phyloP scores from a whole-genome alignment of 345 rosid genomes.

The Chamaenerion angustifolium region DNA sequence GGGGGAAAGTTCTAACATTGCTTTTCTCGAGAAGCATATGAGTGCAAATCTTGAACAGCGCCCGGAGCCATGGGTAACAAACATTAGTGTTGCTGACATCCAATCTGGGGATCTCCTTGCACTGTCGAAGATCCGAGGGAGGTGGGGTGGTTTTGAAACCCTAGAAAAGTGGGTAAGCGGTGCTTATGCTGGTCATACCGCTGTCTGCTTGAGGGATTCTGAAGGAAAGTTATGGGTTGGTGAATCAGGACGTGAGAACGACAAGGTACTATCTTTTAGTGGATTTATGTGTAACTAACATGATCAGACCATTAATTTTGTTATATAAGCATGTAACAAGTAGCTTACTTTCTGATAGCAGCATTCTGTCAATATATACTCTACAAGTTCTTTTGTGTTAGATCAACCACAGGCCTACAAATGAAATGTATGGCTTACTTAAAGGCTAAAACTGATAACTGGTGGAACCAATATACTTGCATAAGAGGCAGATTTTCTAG shows the following conservation, averaged over 20 bases:
- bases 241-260: slow-evolving; percentile 94
- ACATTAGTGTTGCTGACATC: slow-evolving; percentile 49
- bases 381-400: too few relatives aligned
- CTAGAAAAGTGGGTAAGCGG: slow-evolving; percentile 99
- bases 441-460: too few relatives aligned
- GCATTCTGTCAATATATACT: too few relatives aligned
- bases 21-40: slow-evolving; percentile 82
- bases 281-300: too few relatives aligned
- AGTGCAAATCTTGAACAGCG: slow-evolving; percentile 62
- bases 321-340: neutral
- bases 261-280: slow-evolving; percentile 29
- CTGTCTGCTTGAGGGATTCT: slow-evolving; percentile 81
- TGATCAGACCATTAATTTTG: neutral
- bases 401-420: too few relatives aligned
- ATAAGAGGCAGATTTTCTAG: too few relatives aligned
- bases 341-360: too few relatives aligned
- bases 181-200: slow-evolving; percentile 90
- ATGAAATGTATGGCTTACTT: too few relatives aligned
- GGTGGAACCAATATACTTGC: too few relatives aligned
- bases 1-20: slow-evolving; percentile 87
- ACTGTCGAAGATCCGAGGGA: slow-evolving; percentile 46
- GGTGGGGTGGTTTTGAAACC: slow-evolving; percentile 74
- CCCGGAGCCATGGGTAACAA: slow-evolving; percentile 25
- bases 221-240: slow-evolving; percentile 93
- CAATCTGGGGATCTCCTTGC: slow-evolving; percentile 91